phyloP scores from a whole-genome alignment of 805 yeast species.

The Geotrichum ghanense region DNA sequence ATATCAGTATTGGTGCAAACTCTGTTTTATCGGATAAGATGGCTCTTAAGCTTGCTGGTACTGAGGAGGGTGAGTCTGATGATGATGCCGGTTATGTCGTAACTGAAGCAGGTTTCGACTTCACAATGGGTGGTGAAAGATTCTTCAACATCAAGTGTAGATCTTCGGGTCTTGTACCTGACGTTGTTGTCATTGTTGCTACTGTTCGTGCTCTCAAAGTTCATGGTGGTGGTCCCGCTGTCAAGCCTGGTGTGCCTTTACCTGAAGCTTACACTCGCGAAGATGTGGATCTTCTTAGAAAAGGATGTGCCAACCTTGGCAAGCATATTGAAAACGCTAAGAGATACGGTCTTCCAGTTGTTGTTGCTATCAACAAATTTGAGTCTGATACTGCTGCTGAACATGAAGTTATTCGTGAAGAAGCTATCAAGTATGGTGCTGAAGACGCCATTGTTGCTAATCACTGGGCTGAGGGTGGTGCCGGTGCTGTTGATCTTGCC shows the following conservation, averaged over 20 bases:
- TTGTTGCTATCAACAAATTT: constrained; percentile 88
- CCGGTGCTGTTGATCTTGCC: constrained; percentile 78
- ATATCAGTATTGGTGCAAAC: constrained; percentile 92
- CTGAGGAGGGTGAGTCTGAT: constrained; percentile 33
- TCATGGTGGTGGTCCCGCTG: constrained; percentile 97
- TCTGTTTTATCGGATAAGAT: constrained; percentile 89
- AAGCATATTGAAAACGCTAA: constrained; percentile 84
- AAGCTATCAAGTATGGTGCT: constrained; percentile 83
- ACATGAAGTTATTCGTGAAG: constrained; percentile 64
- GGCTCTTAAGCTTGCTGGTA: constrained; percentile 83
- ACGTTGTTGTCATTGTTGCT: constrained; percentile 87
- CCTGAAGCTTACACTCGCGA: constrained; percentile 77
- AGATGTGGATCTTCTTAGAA: constrained; percentile 62
- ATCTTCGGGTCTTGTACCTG: constrained; percentile 82
- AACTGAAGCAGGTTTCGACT: constrained; percentile 97
- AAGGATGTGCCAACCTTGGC: constrained; percentile 79
- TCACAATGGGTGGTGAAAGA: constrained; percentile 98
- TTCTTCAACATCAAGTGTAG: constrained; percentile 94
- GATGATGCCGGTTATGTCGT: constrained; percentile 65
- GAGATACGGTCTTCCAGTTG: constrained; percentile 81
- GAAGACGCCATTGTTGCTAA: constrained; percentile 78
- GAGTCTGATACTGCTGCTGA: constrained; percentile 73
- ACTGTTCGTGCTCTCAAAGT: constrained; percentile 91
- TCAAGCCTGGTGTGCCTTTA: constrained; percentile 82
- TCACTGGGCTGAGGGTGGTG: constrained; percentile 96